Conservation (phyloP, 2,329 filamentous ascomycete genomes). For the Spiromastix sp. region DNA sequence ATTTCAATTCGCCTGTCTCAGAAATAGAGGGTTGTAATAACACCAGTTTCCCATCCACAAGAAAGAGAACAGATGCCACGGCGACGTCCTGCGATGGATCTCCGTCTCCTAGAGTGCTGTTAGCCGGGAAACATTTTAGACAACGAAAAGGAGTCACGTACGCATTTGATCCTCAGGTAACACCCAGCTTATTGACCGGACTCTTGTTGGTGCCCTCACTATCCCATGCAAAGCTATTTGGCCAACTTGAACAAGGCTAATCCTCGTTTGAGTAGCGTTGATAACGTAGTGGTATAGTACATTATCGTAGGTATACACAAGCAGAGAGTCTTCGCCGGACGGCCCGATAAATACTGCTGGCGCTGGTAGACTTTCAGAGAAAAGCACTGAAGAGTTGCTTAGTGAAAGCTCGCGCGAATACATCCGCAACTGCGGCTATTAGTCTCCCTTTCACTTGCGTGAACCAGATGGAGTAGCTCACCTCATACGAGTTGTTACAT, state of each 20-base stretch:
- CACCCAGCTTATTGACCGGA: conserved; percentile 91
- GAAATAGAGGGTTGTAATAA: conserved; percentile 78
- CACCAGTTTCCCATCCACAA: conserved; percentile 96
- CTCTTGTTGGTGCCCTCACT: conserved; percentile 81
- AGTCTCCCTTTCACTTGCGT: conserved; percentile 5
- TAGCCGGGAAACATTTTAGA: conserved; percentile 9
- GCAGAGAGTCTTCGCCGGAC: conserved; percentile 83
- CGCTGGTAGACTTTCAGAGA: conserved; percentile 66
- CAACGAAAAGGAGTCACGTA: conserved; percentile 26
- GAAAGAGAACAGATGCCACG: conserved; percentile 82
- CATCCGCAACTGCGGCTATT: conserved; percentile 54
- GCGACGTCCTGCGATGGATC: conserved; percentile 94
- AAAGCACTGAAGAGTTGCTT: conserved; percentile 61
- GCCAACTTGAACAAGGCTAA: conserved; percentile 82
- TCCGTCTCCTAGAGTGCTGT: conserved; percentile 55
- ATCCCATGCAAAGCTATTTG: conserved; percentile 97
- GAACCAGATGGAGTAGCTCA: conserved; percentile 19
- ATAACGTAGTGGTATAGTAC: conserved; percentile 92
- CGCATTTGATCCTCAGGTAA: conserved; percentile 79
- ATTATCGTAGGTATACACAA: conserved; percentile 97
- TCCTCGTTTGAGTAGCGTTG: conserved; percentile 55
- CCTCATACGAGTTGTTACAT: conserved; percentile 66
- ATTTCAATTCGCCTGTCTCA: conserved; percentile 77
- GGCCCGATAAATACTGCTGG: conserved; percentile 84
- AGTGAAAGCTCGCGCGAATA: conserved; percentile 80